phyloP scores from a whole-genome alignment of 345 rosid genomes.

The Aurinia saxatilis region DNA sequence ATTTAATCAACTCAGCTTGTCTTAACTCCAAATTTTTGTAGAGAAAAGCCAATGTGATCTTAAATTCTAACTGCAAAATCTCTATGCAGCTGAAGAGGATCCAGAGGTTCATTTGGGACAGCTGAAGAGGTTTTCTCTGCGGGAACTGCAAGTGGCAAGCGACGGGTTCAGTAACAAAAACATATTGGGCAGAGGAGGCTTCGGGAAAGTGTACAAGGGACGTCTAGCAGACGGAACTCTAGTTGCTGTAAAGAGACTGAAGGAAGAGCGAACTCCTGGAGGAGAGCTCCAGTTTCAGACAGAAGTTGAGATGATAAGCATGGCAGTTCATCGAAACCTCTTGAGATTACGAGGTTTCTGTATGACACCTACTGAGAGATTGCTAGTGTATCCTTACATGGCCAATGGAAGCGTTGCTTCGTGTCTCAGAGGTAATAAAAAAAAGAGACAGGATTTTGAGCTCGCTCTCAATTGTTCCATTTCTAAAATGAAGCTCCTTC shows the following conservation, averaged over 20 bases:
- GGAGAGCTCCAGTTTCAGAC: conserved; percentile 99
- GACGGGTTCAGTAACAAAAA: conserved; percentile 89
- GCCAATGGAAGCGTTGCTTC: conserved; percentile 99
- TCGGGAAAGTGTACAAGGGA: conserved; percentile 95
- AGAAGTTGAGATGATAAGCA: conserved; percentile 97
- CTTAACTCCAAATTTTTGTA: background rate
- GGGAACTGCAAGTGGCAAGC: conserved; percentile 92
- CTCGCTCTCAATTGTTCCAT: background rate
- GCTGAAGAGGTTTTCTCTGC: conserved; percentile 88
- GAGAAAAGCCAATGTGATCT: background rate
- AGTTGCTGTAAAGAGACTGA: conserved; percentile 93
- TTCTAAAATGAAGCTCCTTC: background rate
- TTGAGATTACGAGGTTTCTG: conserved; percentile 88
- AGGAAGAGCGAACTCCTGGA: conserved; percentile 96
- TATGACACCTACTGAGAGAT: conserved; percentile 92
- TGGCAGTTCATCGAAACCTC: conserved; percentile 98
- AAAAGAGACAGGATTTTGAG: background rate
- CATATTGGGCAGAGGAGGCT: conserved; percentile 96
- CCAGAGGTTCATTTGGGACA: conserved; percentile 98
- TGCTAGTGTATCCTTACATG: conserved; percentile 97
- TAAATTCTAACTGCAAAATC: background rate
- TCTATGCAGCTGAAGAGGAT: conserved; percentile 86
- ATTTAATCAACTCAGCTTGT: background rate
- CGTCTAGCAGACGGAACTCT: conserved; percentile 87
- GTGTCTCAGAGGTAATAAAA: conserved; percentile 65